Base-by-base conservation (phyloP, 139 green algal species). In the Nannochloris sp. region DNA sequence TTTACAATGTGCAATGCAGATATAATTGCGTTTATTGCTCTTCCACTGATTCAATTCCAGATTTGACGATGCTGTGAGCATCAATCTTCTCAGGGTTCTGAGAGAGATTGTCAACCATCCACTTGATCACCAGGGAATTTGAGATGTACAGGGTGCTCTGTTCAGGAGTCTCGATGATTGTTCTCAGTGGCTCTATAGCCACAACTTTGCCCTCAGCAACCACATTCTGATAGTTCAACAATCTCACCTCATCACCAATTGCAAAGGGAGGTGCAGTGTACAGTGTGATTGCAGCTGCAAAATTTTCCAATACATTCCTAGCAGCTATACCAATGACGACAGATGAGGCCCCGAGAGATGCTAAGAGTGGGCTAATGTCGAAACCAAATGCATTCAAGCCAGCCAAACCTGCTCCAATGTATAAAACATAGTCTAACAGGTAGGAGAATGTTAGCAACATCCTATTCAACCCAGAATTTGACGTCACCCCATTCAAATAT, bases 111-210 rank as follows among this genome's bases (percentile, higher is more conserved):
- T 61, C 27, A n/a, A 61, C 55, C 29, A 24, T 24, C 25, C 29
- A 74, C 2, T 12, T 8, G 0, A 58, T 27, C 5, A 75, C 53
- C 18, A 64, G 25, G n/a, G 14, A 50, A 56, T 75, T 75, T 55
- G n/a, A 51, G 4, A 75, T 31, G n/a, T 67, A 75, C 10, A 75
- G 23, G 6, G 49, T 48, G 12, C 15, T 51, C 25, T 60, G 24
- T 16, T 75, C 68, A 15, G 18, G 23, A 2, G 48, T 46, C 16
- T 40, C 21, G 3, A 74, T 48, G 3, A 74, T 69, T 37, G 67
- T 74, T 27, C 67, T 48, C 15, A 64, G 62, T 25, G 67, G 67
- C 60, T 74, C 67, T 48, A 74, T 69, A 37, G 44, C 57, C 15
- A 67, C 23, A 31, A 74, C 23, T 4, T 34, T 51, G 8, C 67